A percentile compares a stretch with the other conserved stretches of the same genome.
phyloP scores from a whole-genome alignment of 768 basidiomycete genomes.

The Lactarius pseudohatsudake region DNA sequence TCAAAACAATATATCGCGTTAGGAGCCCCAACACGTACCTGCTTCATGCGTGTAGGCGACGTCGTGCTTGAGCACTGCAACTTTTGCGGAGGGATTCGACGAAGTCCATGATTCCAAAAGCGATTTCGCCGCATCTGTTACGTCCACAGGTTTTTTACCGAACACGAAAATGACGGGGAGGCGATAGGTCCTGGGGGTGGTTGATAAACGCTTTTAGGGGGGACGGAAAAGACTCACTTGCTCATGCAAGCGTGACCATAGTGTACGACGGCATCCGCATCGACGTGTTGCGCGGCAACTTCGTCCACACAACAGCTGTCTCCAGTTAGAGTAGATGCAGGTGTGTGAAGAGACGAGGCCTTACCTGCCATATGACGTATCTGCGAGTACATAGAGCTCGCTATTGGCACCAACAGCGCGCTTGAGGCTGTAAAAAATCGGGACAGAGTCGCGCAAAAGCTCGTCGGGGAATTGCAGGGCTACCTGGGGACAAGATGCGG shows the following conservation, averaged over 20 bases:
- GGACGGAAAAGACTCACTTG: conserved; percentile 46
- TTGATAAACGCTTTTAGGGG: not conserved
- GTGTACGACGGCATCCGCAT: conserved; percentile 89
- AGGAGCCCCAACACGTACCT: conserved; percentile 42
- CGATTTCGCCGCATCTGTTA: conserved; percentile 47
- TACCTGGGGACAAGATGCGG: conserved; percentile 45
- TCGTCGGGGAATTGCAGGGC: conserved; percentile 97
- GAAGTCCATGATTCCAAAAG: conserved; percentile 40
- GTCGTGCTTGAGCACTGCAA: conserved; percentile 66
- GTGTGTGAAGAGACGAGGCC: conserved; percentile 30
- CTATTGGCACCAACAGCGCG: conserved; percentile 42
- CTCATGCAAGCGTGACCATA: conserved; percentile 97
- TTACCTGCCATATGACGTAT: conserved; percentile 96
- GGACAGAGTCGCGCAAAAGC: conserved; percentile 81
- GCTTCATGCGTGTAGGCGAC: conserved; percentile 72
- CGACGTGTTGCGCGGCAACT: conserved; percentile 90
- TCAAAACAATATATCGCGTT: conserved; percentile 1
- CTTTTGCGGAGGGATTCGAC: conserved; percentile 26
- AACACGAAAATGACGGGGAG: conserved; percentile 91
- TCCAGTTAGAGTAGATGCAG: not conserved
- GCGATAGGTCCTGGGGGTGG: conserved; percentile 65
- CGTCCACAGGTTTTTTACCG: conserved; percentile 67
- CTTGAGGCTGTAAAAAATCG: conserved; percentile 72
- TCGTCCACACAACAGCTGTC: conserved; percentile 94
- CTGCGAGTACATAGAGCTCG: conserved; percentile 90